phyloP scores from a whole-genome alignment of 352 stramenopile species.

The Globisporangium acanthophoron region DNA sequence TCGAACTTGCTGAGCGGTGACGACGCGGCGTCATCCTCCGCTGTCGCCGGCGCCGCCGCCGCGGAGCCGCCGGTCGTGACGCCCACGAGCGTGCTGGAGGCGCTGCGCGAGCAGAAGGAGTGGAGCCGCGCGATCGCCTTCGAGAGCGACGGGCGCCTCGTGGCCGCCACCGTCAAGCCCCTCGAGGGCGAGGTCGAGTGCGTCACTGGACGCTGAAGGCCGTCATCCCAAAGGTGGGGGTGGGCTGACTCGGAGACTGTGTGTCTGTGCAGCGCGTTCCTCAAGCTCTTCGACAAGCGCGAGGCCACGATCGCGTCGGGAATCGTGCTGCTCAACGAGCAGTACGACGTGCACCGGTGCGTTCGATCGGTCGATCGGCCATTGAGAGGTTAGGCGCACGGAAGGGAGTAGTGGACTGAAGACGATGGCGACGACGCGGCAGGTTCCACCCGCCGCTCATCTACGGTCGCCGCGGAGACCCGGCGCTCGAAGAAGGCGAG shows the following conservation, averaged over 20 bases:
- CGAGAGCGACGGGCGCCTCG: constrained; percentile 42
- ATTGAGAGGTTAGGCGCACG: no score
- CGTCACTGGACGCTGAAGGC: neutral
- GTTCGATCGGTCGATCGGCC: neutral
- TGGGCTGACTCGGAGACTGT: no score
- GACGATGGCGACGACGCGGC: neutral
- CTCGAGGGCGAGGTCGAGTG: constrained; percentile 60
- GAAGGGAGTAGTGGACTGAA: no score
- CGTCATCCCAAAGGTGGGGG: no score
- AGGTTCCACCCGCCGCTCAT: constrained; percentile 76
- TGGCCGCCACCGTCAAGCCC: constrained; percentile 52
- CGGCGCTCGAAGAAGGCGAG: constrained; percentile 56
- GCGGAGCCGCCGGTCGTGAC: constrained; percentile 20
- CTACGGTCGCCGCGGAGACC: constrained; percentile 67
- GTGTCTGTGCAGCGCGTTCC: constrained; percentile 21
- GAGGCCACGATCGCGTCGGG: constrained; percentile 68
- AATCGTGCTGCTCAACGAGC: constrained; percentile 66
- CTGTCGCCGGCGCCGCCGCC: neutral
- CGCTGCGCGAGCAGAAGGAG: constrained; percentile 55
- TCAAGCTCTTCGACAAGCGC: constrained; percentile 75
- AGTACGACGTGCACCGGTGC: constrained; percentile 80
- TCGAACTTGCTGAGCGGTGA: constrained; percentile 11
- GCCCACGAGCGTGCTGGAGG: constrained; percentile 40
- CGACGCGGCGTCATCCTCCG: constrained; percentile 9
- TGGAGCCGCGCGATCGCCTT: constrained; percentile 63